phyloP scores from a whole-genome alignment of 176 grass and related monocot species.

The Oryza glaberrima region DNA sequence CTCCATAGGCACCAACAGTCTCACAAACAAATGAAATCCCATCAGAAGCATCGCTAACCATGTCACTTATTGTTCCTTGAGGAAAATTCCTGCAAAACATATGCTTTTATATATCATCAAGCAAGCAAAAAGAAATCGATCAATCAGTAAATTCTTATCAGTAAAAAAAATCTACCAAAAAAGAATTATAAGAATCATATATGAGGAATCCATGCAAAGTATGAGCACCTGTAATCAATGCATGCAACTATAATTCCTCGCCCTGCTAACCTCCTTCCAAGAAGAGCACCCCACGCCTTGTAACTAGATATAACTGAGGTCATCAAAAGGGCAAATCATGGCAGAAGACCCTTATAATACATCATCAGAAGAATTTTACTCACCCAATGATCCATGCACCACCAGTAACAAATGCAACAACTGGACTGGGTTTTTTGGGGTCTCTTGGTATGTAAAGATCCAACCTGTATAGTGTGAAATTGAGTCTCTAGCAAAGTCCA shows the following conservation, averaged over 20 bases:
- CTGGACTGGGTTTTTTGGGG: slow-evolving; percentile 52
- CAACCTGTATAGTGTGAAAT: slow-evolving; percentile 51
- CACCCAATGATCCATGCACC: slow-evolving; percentile 99
- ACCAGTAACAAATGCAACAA: slow-evolving; percentile 93
- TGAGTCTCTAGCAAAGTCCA: slow-evolving; percentile 12
- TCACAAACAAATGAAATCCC: slow-evolving; percentile 88
- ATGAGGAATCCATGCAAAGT: neutral
- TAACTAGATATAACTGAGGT: slow-evolving; percentile 60
- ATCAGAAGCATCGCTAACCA: slow-evolving; percentile 86
- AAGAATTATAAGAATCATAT: neutral
- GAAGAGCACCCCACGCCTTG: slow-evolving; percentile 92
- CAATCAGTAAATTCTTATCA: neutral
- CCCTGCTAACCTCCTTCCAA: slow-evolving; percentile 85
- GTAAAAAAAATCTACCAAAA: neutral
- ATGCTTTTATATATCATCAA: slow-evolving; percentile 11
- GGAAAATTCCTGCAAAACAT: slow-evolving; percentile 84
- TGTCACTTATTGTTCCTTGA: slow-evolving; percentile 95
- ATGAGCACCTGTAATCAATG: slow-evolving; percentile 88
- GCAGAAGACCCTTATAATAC: neutral
- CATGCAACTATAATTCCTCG: slow-evolving; percentile 92
- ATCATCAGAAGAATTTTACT: slow-evolving; percentile 8
- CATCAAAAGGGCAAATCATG: neutral
- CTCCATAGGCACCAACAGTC: slow-evolving; percentile 71
- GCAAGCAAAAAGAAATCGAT: neutral
- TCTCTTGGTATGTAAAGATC: slow-evolving; percentile 84